These are phyloP conservation scores for Phtheirospermum japonicum DNA, from an alignment of 257 asterid species.

Conservation along the genomic window DNA sequence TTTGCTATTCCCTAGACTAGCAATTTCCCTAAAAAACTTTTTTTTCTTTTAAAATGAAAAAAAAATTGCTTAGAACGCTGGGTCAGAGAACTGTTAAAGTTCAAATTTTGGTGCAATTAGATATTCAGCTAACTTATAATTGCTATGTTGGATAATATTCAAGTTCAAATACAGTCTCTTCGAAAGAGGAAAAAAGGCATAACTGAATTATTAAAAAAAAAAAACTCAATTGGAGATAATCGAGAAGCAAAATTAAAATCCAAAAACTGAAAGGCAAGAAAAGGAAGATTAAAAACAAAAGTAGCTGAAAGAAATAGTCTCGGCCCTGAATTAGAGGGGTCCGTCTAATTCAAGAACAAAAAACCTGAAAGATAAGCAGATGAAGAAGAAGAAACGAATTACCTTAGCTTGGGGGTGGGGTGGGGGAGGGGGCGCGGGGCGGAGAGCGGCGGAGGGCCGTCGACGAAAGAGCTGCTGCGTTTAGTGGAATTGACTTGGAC, in stretches of 20 bases:
- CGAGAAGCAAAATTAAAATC: conserved; percentile 11
- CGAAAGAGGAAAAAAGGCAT: conserved; percentile 6
- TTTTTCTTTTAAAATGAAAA: no score
- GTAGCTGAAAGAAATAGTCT: conserved; percentile 5
- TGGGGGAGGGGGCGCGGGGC: not conserved
- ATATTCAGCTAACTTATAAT: no score
- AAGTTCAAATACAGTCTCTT: not conserved
- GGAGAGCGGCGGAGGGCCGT: conserved; percentile 26
- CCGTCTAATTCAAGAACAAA: conserved; percentile 15
- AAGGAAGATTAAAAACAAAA: not conserved
- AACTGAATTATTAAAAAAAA: not conserved
- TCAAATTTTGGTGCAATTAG: no score
- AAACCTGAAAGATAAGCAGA: not conserved
- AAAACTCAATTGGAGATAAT: conserved; percentile 15
- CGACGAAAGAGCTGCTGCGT: conserved; percentile 24
- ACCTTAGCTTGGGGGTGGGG: conserved; percentile 19
- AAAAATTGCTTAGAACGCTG: no score
- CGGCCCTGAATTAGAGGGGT: not conserved
- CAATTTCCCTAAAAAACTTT: no score
- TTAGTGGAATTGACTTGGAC: conserved; percentile 44
- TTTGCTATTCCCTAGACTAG: no score
- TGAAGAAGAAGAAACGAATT: conserved; percentile 8
- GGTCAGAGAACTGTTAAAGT: no score
- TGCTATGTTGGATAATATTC: not conserved
- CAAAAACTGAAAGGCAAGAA: not conserved